Percentiles rank a stretch among this genome's conserved stretches.
These are phyloP conservation scores for Acacia pycnantha DNA, from an alignment of 331 rosid genomes.

Conservation along the genomic window DNA sequence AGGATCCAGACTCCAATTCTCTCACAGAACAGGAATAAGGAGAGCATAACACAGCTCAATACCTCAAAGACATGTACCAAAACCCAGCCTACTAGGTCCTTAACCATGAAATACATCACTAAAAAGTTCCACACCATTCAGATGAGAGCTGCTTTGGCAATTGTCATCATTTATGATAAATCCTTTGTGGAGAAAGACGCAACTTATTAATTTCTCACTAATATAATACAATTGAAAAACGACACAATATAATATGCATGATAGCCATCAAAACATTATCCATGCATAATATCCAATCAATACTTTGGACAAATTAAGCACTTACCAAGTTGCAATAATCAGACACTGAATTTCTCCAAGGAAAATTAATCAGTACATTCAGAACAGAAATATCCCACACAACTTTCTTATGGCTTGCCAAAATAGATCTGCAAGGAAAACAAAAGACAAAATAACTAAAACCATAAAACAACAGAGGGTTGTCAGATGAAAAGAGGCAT, in stretches of 20 bases:
- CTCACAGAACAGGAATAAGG: not conserved
- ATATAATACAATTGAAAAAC: not conserved
- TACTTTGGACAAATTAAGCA: constrained; percentile 17
- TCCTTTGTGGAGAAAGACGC: not conserved
- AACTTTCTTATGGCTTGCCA: constrained; percentile 58
- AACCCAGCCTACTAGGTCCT: not conserved
- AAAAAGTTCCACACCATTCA: not conserved
- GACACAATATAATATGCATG: not conserved
- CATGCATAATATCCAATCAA: not conserved
- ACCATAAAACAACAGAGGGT: not conserved
- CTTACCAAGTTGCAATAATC: constrained; percentile 66
- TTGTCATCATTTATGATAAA: not conserved
- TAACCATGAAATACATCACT: not conserved
- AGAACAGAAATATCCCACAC: constrained; percentile 66
- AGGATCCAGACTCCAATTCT: not conserved
- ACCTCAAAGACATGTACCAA: not conserved
- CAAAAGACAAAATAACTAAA: constrained; percentile 18
- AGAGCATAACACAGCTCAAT: not conserved
- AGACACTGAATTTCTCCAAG: constrained; percentile 52
- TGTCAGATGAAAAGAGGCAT: constrained; percentile 10
- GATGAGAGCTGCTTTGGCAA: not conserved
- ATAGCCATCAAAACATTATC: not conserved
- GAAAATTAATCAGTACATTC: constrained; percentile 54
- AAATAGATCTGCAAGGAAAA: constrained; percentile 60
- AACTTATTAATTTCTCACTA: not conserved